phyloP scores from a whole-genome alignment of 495 filamentous ascomycete species.

The Chaetomium tenue region DNA sequence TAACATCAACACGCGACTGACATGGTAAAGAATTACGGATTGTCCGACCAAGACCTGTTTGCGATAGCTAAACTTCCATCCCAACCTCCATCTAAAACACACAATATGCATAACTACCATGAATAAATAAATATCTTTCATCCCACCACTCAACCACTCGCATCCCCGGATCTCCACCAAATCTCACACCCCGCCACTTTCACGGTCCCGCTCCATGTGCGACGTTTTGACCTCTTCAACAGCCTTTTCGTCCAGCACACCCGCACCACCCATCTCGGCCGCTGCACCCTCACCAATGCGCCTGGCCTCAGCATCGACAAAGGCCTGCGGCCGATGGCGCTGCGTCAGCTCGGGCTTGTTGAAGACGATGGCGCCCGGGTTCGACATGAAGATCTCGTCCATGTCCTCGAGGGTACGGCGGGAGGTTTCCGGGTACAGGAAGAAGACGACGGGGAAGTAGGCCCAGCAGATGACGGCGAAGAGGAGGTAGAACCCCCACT shows the following conservation, averaged over 20 bases:
- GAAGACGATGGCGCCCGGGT: constrained; percentile 7
- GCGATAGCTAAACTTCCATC: too few relatives aligned
- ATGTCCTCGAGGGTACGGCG: constrained; percentile 16
- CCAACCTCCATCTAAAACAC: too few relatives aligned
- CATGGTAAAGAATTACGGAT: too few relatives aligned
- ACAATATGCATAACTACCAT: too few relatives aligned
- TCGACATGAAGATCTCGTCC: constrained; percentile 14
- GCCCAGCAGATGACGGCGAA: constrained; percentile 16
- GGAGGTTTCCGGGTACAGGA: constrained; percentile 14
- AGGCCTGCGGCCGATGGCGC: constrained; percentile 3
- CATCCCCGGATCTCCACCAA: not conserved
- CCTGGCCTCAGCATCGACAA: constrained; percentile 7
- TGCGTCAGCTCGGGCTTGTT: constrained; percentile 13
- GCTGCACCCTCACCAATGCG: constrained; percentile 15
- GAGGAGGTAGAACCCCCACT: constrained; percentile 13
- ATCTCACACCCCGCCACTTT: not conserved
- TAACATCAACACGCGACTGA: too few relatives aligned
- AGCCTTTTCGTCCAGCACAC: not conserved
- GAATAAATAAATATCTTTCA: too few relatives aligned
- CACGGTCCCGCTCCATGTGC: not conserved
- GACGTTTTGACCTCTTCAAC: not conserved
- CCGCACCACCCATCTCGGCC: not conserved
- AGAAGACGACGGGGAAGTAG: constrained; percentile 20
- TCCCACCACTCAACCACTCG: not conserved
- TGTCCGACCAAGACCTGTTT: too few relatives aligned